These are phyloP conservation scores for Penicillium glabrum DNA, from an alignment of 2,329 filamentous ascomycete genomes.

Conservation along the genomic window DNA sequence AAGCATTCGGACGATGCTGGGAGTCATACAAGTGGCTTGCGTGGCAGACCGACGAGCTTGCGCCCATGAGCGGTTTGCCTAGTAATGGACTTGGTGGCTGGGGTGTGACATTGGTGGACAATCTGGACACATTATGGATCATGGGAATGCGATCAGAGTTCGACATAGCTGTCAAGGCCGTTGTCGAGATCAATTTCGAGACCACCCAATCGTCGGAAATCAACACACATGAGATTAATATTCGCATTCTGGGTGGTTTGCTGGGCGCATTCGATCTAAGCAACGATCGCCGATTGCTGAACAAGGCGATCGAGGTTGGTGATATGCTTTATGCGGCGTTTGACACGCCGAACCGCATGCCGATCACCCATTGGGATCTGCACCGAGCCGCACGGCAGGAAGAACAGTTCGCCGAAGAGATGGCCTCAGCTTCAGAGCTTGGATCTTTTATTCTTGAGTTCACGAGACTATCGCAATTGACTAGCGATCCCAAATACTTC, in stretches of 20 bases:
- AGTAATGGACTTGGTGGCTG: slow-evolving; percentile 82
- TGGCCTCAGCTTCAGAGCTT: slow-evolving; percentile 34
- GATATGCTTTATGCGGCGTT: slow-evolving; percentile 77
- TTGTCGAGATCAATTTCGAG: slow-evolving; percentile 75
- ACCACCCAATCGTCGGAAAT: slow-evolving; percentile 65
- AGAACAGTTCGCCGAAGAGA: slow-evolving; percentile 26
- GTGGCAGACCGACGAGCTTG: slow-evolving; percentile 82
- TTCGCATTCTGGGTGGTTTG: slow-evolving; percentile 81
- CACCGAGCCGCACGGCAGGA: slow-evolving; percentile 20
- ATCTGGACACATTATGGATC: slow-evolving; percentile 79
- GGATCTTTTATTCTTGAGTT: slow-evolving; percentile 45
- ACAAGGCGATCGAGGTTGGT: slow-evolving; percentile 73
- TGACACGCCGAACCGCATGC: slow-evolving; percentile 90
- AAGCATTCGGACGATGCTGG: slow-evolving; percentile 75
- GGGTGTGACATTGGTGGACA: slow-evolving; percentile 81
- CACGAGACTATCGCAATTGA: slow-evolving; percentile 41
- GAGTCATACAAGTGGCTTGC: slow-evolving; percentile 73
- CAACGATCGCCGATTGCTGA: slow-evolving; percentile 67
- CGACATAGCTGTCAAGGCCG: slow-evolving; percentile 66
- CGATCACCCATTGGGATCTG: slow-evolving; percentile 55
- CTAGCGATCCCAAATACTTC: slow-evolving; percentile 38
- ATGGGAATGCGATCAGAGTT: slow-evolving; percentile 75
- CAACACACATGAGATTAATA: slow-evolving; percentile 83
- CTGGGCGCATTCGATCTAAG: slow-evolving; percentile 81
- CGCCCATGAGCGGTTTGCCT: slow-evolving; percentile 63